phyloP scores from a whole-genome alignment of 768 basidiomycete genomes.

The Mycena kentingensis region DNA sequence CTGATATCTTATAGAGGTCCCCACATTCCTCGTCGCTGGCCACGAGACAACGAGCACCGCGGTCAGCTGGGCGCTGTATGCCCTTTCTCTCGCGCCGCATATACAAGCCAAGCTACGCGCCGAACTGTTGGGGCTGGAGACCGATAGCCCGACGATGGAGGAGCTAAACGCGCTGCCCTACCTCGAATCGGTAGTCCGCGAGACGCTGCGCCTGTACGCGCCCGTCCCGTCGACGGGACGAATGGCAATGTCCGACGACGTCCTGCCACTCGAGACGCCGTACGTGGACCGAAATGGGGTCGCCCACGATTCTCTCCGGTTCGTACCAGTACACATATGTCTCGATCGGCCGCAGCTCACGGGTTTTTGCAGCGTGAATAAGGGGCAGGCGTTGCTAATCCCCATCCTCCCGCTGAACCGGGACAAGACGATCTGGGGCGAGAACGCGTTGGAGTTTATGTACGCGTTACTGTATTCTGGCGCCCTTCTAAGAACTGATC shows the following conservation, averaged over 20 bases:
- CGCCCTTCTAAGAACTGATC: background rate
- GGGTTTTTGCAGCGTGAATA: background rate
- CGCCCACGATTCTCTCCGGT: conserved; percentile 26
- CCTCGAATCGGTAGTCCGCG: conserved; percentile 46
- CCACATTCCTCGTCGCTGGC: conserved; percentile 61
- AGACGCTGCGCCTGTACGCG: conserved; percentile 3
- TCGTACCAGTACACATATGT: background rate
- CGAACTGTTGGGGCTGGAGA: conserved; percentile 53
- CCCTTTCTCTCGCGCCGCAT: conserved; percentile 47
- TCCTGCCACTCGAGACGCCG: conserved; percentile 37
- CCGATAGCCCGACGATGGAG: conserved; percentile 69
- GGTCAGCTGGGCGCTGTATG: conserved; percentile 60
- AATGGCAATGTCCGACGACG: conserved; percentile 34
- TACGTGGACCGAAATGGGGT: conserved; percentile 33
- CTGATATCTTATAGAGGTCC: conserved; percentile 45
- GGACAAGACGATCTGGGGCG: conserved; percentile 43
- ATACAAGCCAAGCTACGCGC: conserved; percentile 58
- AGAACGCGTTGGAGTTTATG: background rate
- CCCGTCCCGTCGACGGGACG: conserved; percentile 16
- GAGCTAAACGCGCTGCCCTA: conserved; percentile 65
- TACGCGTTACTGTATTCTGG: background rate
- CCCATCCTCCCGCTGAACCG: conserved; percentile 34
- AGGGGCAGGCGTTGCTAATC: conserved; percentile 1
- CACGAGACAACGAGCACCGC: conserved; percentile 59
- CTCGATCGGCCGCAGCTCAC: background rate